Percentiles rank a stretch among this genome's conserved stretches.
These are phyloP conservation scores for Drechslera avenae DNA, from an alignment of 2,329 filamentous ascomycete species.

Conservation along the genomic window DNA sequence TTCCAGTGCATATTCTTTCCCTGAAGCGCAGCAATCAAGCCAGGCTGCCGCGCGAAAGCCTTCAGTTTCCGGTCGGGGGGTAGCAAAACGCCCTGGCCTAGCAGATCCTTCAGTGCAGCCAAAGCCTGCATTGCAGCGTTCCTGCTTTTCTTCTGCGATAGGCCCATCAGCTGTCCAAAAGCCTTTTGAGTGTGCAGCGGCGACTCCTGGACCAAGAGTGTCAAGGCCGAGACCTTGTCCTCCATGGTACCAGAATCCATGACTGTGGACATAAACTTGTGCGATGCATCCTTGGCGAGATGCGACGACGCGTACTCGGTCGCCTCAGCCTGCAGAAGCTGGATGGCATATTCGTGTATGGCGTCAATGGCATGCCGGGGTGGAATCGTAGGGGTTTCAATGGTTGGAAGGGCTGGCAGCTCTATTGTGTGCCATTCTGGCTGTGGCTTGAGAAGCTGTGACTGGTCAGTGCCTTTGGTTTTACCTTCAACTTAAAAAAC, in stretches of 20 bases:
- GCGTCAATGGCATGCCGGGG: slow-evolving; percentile 61
- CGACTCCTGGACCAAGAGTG: slow-evolving; percentile 92
- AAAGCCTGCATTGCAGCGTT: slow-evolving; percentile 92
- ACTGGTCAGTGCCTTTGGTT: slow-evolving; percentile 26
- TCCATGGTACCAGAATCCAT: slow-evolving; percentile 96
- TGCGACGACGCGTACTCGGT: slow-evolving; percentile 73
- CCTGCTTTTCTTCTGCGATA: slow-evolving; percentile 93
- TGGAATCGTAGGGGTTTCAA: slow-evolving; percentile 54
- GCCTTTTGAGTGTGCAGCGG: slow-evolving; percentile 90
- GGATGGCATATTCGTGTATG: slow-evolving; percentile 72
- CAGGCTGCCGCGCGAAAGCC: slow-evolving; percentile 79
- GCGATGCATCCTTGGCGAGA: slow-evolving; percentile 79
- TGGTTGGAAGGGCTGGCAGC: slow-evolving; percentile 58
- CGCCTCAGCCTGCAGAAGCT: slow-evolving; percentile 78
- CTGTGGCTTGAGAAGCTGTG: slow-evolving; percentile 63
- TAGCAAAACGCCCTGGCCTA: slow-evolving; percentile 85
- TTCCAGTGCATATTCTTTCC: slow-evolving; percentile 68
- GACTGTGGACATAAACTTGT: slow-evolving; percentile 96
- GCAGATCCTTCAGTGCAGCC: slow-evolving; percentile 89
- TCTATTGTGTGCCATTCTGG: slow-evolving; percentile 70
- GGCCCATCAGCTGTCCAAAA: slow-evolving; percentile 77
- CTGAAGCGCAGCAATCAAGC: slow-evolving; percentile 72
- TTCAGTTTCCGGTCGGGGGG: slow-evolving; percentile 81
- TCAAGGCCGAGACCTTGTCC: slow-evolving; percentile 95
- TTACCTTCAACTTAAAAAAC: not conserved